These are phyloP conservation scores for Silene noctiflora DNA, from an alignment of 179 eudicot genomes.

Conservation along the genomic window DNA sequence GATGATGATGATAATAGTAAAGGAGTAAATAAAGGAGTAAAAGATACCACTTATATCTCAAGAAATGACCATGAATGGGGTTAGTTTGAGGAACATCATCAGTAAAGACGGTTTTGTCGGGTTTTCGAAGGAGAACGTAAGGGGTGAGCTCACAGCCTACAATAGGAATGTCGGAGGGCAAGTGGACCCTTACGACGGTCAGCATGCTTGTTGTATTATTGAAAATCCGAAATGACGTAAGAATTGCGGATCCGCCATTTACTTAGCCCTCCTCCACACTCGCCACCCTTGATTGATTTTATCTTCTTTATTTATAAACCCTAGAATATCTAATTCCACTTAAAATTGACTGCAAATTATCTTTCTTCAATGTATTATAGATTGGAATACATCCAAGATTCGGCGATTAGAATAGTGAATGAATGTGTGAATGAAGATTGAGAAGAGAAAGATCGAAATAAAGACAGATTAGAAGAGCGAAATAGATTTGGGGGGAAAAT, in stretches of 20 bases:
- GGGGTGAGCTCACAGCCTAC: constrained; percentile 97
- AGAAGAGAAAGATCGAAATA: too few species aligned
- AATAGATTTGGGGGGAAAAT: too few species aligned
- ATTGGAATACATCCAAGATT: background rate
- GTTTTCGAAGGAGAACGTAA: constrained; percentile 62
- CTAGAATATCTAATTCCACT: background rate
- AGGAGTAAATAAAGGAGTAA: background rate
- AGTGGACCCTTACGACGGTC: constrained; percentile 82
- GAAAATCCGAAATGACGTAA: constrained; percentile 10
- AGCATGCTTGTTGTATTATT: constrained; percentile 55
- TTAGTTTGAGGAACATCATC: constrained; percentile 73
- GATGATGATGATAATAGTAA: too few species aligned
- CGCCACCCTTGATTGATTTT: constrained; percentile 56
- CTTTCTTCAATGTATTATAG: background rate
- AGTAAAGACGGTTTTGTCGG: constrained; percentile 50
- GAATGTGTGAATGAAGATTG: too few species aligned
- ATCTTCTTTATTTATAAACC: background rate
- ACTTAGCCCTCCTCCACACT: constrained; percentile 33
- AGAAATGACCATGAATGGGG: constrained; percentile 72
- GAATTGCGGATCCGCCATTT: constrained; percentile 72
- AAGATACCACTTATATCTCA: constrained; percentile 84
- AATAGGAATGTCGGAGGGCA: constrained; percentile 97
- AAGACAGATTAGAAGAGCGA: too few species aligned
- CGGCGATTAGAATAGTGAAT: too few species aligned
- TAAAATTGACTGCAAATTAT: background rate